A percentile compares a stretch with the other conserved stretches of the same genome.
These are phyloP conservation scores for Sphaerulina populicola DNA, from an alignment of 2,329 filamentous ascomycete genomes.

Conservation along the genomic window DNA sequence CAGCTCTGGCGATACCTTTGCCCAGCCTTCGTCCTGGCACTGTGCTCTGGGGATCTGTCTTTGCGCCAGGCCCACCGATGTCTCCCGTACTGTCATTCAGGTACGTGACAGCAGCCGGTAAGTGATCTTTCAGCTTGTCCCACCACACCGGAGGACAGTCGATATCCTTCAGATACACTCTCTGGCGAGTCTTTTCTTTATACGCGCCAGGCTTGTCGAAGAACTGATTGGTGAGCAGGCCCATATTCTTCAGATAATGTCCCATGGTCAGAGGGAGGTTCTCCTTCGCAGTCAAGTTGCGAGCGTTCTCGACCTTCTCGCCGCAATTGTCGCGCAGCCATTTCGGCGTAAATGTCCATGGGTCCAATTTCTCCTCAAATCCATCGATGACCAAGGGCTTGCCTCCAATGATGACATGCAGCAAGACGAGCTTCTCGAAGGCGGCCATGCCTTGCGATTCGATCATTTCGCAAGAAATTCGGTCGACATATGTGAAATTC, in stretches of 20 bases:
- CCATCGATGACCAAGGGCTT: constrained; percentile 87
- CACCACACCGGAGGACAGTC: constrained; percentile 87
- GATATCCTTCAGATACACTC: constrained; percentile 93
- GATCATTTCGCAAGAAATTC: constrained; percentile 71
- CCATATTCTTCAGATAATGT: constrained; percentile 86
- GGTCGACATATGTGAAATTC: constrained; percentile 80
- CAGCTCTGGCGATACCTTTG: constrained; percentile 60
- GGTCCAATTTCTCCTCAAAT: constrained; percentile 68
- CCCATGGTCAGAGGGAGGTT: constrained; percentile 78
- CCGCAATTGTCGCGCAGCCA: constrained; percentile 76
- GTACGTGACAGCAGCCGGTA: constrained; percentile 80
- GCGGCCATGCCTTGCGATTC: constrained; percentile 64
- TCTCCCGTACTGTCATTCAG: constrained; percentile 69
- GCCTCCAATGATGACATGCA: constrained; percentile 76
- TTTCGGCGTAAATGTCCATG: constrained; percentile 65
- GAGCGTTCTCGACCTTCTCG: constrained; percentile 74
- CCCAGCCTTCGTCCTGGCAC: constrained; percentile 42
- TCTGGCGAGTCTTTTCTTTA: constrained; percentile 68
- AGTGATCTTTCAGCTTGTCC: constrained; percentile 64
- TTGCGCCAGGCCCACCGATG: constrained; percentile 48
- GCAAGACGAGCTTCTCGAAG: constrained; percentile 75
- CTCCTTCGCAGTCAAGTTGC: constrained; percentile 64
- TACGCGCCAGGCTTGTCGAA: constrained; percentile 60
- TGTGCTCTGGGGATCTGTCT: constrained; percentile 39
- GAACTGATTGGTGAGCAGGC: constrained; percentile 73